Evolutionary conservation across 345 rosid species (phyloP).

Genomic region (Eucalyptus erythrocorys): DNA sequence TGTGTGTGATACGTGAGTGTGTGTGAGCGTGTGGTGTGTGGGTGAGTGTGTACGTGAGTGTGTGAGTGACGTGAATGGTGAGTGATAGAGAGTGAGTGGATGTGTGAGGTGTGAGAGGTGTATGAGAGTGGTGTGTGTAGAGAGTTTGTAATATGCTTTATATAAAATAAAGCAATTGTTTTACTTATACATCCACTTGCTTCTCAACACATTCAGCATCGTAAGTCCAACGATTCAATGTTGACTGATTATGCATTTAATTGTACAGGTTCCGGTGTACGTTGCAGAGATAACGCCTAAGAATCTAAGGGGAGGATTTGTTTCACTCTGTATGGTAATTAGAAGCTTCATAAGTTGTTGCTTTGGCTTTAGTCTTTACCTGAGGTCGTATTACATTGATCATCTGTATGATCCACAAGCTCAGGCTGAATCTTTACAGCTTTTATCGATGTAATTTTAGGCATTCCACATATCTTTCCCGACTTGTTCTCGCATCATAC

Average conservation of each 20-base stretch:
- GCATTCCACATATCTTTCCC: neutral
- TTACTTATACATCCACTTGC: too few species aligned
- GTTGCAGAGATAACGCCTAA: slow-evolving; percentile 34
- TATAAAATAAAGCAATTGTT: too few species aligned
- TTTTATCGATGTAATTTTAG: neutral
- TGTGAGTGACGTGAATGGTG: too few species aligned
- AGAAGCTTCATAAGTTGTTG: neutral
- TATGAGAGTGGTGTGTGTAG: too few species aligned
- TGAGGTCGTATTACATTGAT: neutral
- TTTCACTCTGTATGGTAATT: slow-evolving; percentile 6
- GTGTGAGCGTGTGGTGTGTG: too few species aligned
- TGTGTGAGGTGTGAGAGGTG: too few species aligned
- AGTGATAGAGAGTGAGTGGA: too few species aligned
- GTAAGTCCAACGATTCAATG: neutral
- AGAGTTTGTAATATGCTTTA: too few species aligned
- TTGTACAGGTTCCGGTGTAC: slow-evolving; percentile 22
- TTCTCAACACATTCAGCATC: too few species aligned
- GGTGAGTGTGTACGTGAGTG: too few species aligned
- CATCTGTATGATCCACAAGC: neutral
- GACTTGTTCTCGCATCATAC: neutral
- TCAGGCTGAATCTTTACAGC: neutral
- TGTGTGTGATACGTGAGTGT: too few species aligned
- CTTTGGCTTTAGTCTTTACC: neutral
- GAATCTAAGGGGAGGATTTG: slow-evolving; percentile 13
- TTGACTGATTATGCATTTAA: neutral